Evolutionary conservation across 805 yeast species (phyloP), one percentile per base, ranked within the genome.

Genomic region (Starmerella sp.): DNA sequence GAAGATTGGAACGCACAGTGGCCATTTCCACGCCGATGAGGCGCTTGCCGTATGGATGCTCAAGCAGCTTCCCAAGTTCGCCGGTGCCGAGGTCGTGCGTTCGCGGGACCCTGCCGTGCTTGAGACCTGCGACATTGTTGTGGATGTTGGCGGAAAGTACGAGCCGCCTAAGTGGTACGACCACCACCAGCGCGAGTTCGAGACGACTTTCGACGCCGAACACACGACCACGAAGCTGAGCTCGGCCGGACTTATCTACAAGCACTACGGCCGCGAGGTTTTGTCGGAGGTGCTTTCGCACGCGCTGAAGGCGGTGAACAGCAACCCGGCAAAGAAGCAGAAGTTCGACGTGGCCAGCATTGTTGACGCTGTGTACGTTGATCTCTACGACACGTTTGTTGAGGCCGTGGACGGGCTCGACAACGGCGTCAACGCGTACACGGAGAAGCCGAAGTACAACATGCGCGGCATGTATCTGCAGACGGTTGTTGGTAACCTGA

Each of bases 1-100:
- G 57, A 81, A 79, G 65, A 86, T 90, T 55, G 91, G 96, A 66
- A 90, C 96, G 11, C 74, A 67, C 56, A 64, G 65, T 49, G 98
- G 98, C 7, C 78, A 89, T 0, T 93, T 93, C 76, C 98, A 93
- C 67, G 97, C 97, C 10, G 98, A 93, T 69, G 98, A 93, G 69
- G 82, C 95, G 10, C 76, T 93, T 51, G 98, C 97, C 2, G 96
- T 91, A 3, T 90, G 77, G 69, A 81, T 93, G 84, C 73, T 93
- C 54, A 80, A 78, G 61, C 72, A 80, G 17, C 71, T 91, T 48
- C 93, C 95, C 8, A 75, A 77, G 67, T 93, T 70, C 69, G 66
- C 77, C 48, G 74, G 80, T 56, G 82, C 95, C 22, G 75, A 74
- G 52, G 75, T 93, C 22, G 79, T 86, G 22, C 82, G 98, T 68